Evolutionary conservation across 768 basidiomycete genomes (phyloP).

Genomic region (Pleurotus sapidus): DNA sequence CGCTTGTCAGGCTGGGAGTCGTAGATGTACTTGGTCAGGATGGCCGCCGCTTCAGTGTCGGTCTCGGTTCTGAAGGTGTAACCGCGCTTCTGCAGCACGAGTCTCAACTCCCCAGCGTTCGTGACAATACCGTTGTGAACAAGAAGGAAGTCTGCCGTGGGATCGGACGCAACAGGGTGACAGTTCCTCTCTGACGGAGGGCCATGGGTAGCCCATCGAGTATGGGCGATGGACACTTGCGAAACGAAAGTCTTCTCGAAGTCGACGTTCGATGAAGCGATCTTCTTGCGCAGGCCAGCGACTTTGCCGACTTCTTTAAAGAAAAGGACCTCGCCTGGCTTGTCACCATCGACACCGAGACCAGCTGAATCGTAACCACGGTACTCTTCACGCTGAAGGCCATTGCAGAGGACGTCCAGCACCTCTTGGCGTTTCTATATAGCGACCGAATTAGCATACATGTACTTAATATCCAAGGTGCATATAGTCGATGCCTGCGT

Average conservation of each 20-base stretch:
- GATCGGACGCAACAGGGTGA: conserved; percentile 90
- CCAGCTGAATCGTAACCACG: conserved; percentile 98
- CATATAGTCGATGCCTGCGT: background rate
- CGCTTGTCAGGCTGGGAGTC: conserved; percentile 88
- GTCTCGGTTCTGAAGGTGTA: conserved; percentile 95
- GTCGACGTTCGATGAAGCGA: conserved; percentile 67
- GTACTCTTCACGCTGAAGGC: conserved; percentile 94
- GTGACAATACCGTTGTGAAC: conserved; percentile 99
- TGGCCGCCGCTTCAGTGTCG: conserved; percentile 96
- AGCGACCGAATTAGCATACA: conserved; percentile 7
- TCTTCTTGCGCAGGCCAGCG: conserved; percentile 85
- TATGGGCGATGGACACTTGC: conserved; percentile 97
- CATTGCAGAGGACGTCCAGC: conserved; percentile 86
- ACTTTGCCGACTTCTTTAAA: conserved; percentile 99
- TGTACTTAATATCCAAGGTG: background rate
- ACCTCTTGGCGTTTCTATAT: conserved; percentile 83
- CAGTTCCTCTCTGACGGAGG: conserved; percentile 86
- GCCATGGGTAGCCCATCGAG: conserved; percentile 99
- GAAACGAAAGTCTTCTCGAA: conserved; percentile 74
- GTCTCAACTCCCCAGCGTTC: conserved; percentile 83
- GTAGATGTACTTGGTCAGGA: conserved; percentile 94
- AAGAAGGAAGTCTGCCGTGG: conserved; percentile 78
- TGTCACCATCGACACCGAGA: conserved; percentile 89
- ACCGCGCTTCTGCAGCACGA: conserved; percentile 93
- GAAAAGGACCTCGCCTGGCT: conserved; percentile 67